Base-by-base conservation (phyloP, 2,329 filamentous ascomycete species). In the Aspergillus unguis region DNA sequence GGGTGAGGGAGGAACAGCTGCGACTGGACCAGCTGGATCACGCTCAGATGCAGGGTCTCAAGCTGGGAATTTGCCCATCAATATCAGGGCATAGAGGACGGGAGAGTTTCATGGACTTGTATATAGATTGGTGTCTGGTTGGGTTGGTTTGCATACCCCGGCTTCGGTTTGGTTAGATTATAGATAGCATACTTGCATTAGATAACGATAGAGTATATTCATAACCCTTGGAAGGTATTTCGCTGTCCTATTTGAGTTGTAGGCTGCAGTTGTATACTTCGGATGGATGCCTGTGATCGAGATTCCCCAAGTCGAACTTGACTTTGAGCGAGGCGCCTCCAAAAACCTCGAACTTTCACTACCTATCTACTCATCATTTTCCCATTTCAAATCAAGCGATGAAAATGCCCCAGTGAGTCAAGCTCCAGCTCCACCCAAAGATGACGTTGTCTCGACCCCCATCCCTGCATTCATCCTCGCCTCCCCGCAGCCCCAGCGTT, bases 31-130 rank as follows among this genome's bases (percentile, higher is more conserved):
- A 17, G 17, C 17, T 17, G 17, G 17, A 17, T 17, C 17, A 17
- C 17, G 17, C 17, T 17, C 17, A 17, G 17, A 17, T 17, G 17
- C 17, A 17, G 17, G 17, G 17, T 17, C 17, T 17, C 17, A 17
- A 17, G 17, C 17, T 17, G 17, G 17, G 17, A 17, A 17, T 17
- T 17, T 17, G 17, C 17, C 17, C 1, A 17, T 47, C 29, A 51
- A 53, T 17, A 44, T 67, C 46, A 54, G 55, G 36, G 55, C 55
- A 26, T 62, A 55, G 43, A 6, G 17, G 17, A 17, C 17, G 17
- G 17, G 17, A 17, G 17, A 17, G 17, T 17, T 17, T 17, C 17
- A 17, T 17, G 17, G 17, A 17, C 17, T 17, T 17, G 17, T 17
- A 17, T 32, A 32, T 48, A 11, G n/a, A 44, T 43, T 42, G 48